phyloP scores from a whole-genome alignment of 805 yeast species.

The Candida yuanshanica region DNA sequence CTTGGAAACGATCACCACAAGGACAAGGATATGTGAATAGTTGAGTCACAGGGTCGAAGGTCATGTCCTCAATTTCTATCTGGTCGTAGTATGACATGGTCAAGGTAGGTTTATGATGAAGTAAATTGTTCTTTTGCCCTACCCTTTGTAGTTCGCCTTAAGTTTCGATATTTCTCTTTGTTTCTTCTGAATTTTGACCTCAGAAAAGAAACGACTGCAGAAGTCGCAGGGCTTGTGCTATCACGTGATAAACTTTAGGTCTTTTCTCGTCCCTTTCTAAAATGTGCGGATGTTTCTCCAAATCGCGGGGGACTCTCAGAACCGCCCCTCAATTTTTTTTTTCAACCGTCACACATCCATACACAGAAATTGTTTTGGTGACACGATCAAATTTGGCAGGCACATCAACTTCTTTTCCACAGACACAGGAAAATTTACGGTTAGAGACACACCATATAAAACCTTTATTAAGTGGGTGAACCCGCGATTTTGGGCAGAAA shows the following conservation, averaged over 20 bases:
- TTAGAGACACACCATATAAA: neutral
- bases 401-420: no score
- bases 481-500: neutral
- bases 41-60: conserved; percentile 77
- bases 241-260: no score
- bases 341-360: neutral
- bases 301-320: no score
- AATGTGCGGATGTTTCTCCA: no score
- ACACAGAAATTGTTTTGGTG: neutral
- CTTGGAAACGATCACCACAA: conserved; percentile 93
- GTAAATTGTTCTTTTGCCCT: no score
- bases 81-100: conserved; percentile 80
- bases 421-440: neutral
- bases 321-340: no score
- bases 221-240: no score
- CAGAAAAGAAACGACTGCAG: no score
- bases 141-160: no score
- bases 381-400: neutral
- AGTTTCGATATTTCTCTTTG: no score
- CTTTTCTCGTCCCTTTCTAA: no score
- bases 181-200: no score
- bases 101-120: neutral
- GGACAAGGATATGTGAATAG: conserved; percentile 95
- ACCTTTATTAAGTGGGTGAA: neutral
- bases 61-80: conserved; percentile 95